Evolutionary conservation across 2,329 filamentous ascomycete species (phyloP), one percentile per base, ranked within the genome.

Genomic region (Nannizzia gypsea): DNA sequence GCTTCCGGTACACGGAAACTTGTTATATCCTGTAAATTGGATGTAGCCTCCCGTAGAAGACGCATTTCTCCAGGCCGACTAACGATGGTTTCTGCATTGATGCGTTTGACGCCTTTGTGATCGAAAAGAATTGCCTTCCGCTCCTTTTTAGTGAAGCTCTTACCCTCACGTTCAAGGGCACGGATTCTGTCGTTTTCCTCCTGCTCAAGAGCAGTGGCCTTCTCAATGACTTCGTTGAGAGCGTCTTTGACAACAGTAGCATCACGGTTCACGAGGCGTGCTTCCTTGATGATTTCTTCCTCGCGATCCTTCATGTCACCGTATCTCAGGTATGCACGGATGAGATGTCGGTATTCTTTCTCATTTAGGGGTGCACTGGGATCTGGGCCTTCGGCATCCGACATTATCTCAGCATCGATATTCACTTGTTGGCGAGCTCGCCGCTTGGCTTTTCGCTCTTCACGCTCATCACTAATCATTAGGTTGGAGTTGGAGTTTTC

Each of bases 51-150:
- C 62, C 86, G 87, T 40, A 99, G 79, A 66, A 96, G 84, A 61
- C 85, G 87, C 79, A 97, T 87, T 69, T 97, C 92, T 54, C 86
- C 83, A 0, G 93, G 92, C 6, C 95, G 86, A 66, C 97, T 92
- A 9, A 96, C 84, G 59, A 96, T 88, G 0, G 93, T 97, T 73
- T 96, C 90, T 0, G 93, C 93, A 69, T 99, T 99, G 68, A 96
- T 83, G 67, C 95, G 91, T 74, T 95, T 95, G 57, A 96, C 87
- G 59, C 91, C 90, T 52, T 88, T 86, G 73, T 91, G 96, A 70
- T 97, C 91, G 67, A 99, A 96, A 50, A 99, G 78, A 17, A 99
- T 89, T 0, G 93, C 93, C 74, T 99, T 99, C 73, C 90, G 90
- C 71, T 99, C 93, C 73, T 99, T 99, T 78, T 97, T 96, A 0